Evolutionary conservation across 441 rosid species (phyloP), one percentile per base, ranked within the genome.

Genomic region (California macrophylla): DNA sequence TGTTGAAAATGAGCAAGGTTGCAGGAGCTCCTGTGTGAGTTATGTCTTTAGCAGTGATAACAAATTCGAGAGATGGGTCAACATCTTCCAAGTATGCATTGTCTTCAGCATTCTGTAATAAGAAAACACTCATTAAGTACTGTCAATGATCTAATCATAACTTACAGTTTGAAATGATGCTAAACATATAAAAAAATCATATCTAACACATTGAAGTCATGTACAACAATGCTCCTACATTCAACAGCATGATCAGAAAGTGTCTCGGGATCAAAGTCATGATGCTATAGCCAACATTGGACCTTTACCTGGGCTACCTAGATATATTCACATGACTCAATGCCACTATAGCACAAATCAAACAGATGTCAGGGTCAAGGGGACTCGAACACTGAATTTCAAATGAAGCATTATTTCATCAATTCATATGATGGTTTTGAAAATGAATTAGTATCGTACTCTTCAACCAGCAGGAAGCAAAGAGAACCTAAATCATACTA

Each of bases 21-120:
- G 93, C 88, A 0, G 82, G 86, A 38, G 91, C 93, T 34, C 88
- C 93, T 0, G 88, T 86, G 9, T 71, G 77, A 3, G 95, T 87
- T 12, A 91, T 86, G 50, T 91, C 97, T 4, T 78, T 79, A 15
- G 86, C 82, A 8, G 97, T 91, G n/a, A 89, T 63, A 0, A 91
- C 84, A 71, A 85, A 87, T 73, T 91, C 91, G 0, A 91, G 90
- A 0, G 90, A 85, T 5, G 97, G 97, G 75, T 86, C 85, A 8
- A 86, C 83, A 9, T 78, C 91, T 66, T 81, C 85, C 0, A 70
- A 76, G 25, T 91, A 91, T 74, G 86, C 93, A 26, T 89, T 91
- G 62, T 91, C 97, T 50, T 91, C 93, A 0, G 95, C 95, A 62
- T 91, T 91, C 93, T 91, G 72, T 21, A 69, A 4, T 24, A 26